These are phyloP conservation scores for Cryptococcus sp. DNA, from an alignment of 1,284 basidiomycete species.

Conservation along the genomic window DNA sequence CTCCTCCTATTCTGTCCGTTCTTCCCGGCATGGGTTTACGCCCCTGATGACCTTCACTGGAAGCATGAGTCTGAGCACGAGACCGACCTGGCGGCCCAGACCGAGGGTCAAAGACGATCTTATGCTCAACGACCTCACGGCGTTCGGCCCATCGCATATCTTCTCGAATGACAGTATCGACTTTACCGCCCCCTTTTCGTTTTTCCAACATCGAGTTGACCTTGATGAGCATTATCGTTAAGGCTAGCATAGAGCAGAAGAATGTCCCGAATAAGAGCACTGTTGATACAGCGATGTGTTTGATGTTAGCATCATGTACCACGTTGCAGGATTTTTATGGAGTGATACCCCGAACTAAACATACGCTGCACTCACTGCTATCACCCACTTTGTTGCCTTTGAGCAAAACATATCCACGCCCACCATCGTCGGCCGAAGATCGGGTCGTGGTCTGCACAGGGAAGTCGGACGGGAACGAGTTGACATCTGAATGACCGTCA, in stretches of 20 bases:
- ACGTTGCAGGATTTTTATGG: too few relatives aligned
- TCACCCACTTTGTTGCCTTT: conserved; percentile 25
- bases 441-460: conserved; percentile 23
- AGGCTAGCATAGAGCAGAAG: conserved; percentile 12
- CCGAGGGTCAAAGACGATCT: conserved; percentile 16
- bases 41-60: too few relatives aligned
- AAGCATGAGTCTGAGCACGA: too few relatives aligned
- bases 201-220: conserved; percentile 7
- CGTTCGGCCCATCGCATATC: conserved; percentile 36
- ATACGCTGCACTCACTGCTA: conserved; percentile 28
- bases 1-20: too few relatives aligned
- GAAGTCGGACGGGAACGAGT: conserved; percentile 33
- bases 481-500: conserved; percentile 21
- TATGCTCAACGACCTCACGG: conserved; percentile 23
- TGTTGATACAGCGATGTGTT: neutral
- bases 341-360: conserved; percentile 1
- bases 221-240: conserved; percentile 20
- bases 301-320: too few relatives aligned
- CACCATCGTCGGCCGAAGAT: neutral
- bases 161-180: conserved; percentile 29
- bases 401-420: conserved; percentile 32
- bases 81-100: too few relatives aligned
- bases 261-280: conserved; percentile 28
- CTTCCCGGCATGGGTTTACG: too few relatives aligned
- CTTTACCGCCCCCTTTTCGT: conserved; percentile 6